Base-by-base conservation (phyloP, 768 basidiomycete species). In the Russula sp. region DNA sequence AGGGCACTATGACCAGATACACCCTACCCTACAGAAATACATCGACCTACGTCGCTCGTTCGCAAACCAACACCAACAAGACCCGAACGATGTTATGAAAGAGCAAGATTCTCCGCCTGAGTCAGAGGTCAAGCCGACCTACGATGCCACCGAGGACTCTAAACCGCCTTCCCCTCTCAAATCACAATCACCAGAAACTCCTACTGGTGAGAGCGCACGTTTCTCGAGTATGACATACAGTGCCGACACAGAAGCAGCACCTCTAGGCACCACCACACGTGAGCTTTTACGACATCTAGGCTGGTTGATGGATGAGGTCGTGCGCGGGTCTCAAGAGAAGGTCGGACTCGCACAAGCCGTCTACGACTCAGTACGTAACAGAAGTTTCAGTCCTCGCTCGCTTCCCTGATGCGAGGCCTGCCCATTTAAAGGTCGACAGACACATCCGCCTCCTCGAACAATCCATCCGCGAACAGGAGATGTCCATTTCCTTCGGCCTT, bases 381-480 rank as follows among this genome's bases (percentile, higher is more conserved):
- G 4, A 46, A 13, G 13, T 7, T 16, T n/a, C 30, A 30, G 28
- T 22, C n/a, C 20, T 44, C 24, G 20, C 44, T 3, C 30, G 28
- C 34, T 8, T 18, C 24, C 22, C 20, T 20, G 53, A 59, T 26
- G 10, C 56, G 28, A 30, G 8, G 20, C 54, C 10, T 30, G 20
- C 22, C 20, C 56, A 6, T 40, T 40, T 16, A 40, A 48, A 94
- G 92, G 82, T 92, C 14, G 88, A 92, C 67, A 81, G 92, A 40
- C 90, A 93, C 70, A 85, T 90, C 32, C 84, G 87, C 26, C 79
- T 89, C 46, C 77, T 94, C 26, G 90, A 94, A 68, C 84, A 90
- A 69, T 86, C 82, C n/a, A 83, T 88, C 61, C 80, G 81, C 55
- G 82, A 84, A 64, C 82, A 84, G 69, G 83, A 86, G 70, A 78